Conservation (phyloP, 306 rosid species). For the Sophora flavescens region DNA sequence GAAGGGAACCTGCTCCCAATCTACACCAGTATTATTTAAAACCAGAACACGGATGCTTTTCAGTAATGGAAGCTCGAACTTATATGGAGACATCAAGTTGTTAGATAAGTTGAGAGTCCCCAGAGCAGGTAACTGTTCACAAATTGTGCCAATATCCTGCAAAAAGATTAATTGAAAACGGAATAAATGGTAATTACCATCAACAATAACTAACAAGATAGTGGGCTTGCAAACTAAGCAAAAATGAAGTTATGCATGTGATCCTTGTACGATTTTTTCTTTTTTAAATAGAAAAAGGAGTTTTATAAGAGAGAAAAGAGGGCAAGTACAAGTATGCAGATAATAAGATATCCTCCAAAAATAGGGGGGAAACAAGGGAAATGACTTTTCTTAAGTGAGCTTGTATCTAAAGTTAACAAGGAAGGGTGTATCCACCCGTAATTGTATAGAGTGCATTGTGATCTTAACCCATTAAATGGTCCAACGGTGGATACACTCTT, state of each 20-base stretch:
- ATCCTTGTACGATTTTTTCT: conserved; percentile 7
- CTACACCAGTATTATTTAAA: conserved; percentile 73
- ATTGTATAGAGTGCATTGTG: not conserved
- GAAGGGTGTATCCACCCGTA: not conserved
- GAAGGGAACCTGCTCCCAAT: conserved; percentile 75
- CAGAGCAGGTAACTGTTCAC: conserved; percentile 78
- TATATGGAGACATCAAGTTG: conserved; percentile 69
- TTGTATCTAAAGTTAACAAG: not conserved
- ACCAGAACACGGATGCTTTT: conserved; percentile 72
- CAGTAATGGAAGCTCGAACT: conserved; percentile 63
- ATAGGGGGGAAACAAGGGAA: not conserved
- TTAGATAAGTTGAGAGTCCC: conserved; percentile 72
- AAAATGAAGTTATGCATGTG: not conserved
- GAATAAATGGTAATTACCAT: conserved; percentile 38
- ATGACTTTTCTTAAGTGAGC: not conserved
- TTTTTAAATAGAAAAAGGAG: not conserved
- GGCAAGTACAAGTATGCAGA: conserved; percentile 1
- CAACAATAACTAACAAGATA: conserved; percentile 21
- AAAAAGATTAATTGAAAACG: conserved; percentile 45
- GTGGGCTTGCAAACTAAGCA: conserved; percentile 19
- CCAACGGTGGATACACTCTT: not conserved
- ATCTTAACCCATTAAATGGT: not conserved
- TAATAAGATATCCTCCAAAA: not conserved
- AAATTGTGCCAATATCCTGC: conserved; percentile 85
- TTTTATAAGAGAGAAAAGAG: not conserved